Evolutionary conservation across 495 filamentous ascomycete genomes (phyloP).

Genomic region (Xylaria cubensis): DNA sequence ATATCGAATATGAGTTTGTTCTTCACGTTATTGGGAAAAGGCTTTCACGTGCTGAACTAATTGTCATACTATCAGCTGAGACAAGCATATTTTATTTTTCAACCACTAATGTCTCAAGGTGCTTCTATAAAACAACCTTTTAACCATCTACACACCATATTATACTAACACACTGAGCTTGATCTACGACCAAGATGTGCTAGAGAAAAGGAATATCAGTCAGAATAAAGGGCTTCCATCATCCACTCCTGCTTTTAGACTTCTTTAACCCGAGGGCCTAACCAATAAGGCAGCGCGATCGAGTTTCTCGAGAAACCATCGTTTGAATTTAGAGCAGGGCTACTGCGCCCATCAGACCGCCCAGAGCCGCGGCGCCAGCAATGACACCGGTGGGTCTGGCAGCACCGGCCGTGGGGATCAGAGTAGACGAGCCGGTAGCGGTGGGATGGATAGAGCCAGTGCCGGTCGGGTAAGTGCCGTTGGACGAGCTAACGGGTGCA

Average conservation of each 20-base stretch:
- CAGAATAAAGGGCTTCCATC: not conserved
- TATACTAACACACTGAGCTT: not conserved
- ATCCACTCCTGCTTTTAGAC: not conserved
- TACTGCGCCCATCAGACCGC: slow-evolving; percentile 9
- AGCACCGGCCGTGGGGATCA: slow-evolving; percentile 4
- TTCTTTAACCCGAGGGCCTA: not conserved
- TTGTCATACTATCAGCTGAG: not conserved
- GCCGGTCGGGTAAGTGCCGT: not conserved
- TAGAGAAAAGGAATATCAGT: not conserved
- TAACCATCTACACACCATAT: not conserved
- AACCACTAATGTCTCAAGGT: not conserved
- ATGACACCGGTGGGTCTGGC: slow-evolving; percentile 12
- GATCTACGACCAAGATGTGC: not conserved
- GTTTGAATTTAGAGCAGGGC: not conserved
- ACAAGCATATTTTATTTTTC: not conserved
- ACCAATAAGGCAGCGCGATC: too few species aligned
- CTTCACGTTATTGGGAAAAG: too few species aligned
- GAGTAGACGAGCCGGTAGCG: not conserved
- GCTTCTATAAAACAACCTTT: not conserved
- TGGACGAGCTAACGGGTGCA: not conserved
- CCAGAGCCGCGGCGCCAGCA: slow-evolving; percentile 1
- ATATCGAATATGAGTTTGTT: too few species aligned
- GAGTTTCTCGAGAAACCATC: not conserved
- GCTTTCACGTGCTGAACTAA: not conserved
- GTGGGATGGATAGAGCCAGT: not conserved